Percentiles rank a stretch among this genome's conserved stretches.
Conservation (phyloP, 371 early-diverging fungal species). For the Synchytrium microbalum region DNA sequence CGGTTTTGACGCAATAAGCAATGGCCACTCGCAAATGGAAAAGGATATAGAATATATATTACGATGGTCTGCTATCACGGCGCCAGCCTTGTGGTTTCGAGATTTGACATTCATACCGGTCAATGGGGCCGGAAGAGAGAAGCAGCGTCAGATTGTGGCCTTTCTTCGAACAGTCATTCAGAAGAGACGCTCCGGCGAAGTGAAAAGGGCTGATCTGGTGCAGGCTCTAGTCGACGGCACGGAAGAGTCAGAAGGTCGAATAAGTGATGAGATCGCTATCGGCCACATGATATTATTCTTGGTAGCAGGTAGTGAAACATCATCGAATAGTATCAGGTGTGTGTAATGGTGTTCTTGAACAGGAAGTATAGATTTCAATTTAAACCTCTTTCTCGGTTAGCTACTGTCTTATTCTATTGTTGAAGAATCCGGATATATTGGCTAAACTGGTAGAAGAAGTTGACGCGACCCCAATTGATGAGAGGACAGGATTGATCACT, state of each 20-base stretch:
- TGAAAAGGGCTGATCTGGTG: background rate
- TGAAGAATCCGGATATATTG: background rate
- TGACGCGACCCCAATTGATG: constrained; percentile 25
- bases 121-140: too few species aligned
- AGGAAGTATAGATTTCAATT: too few species aligned
- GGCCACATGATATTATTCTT: background rate
- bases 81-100: background rate
- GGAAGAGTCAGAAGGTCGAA: background rate
- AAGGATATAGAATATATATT: background rate
- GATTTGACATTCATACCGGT: too few species aligned
- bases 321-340: too few species aligned
- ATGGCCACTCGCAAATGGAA: background rate
- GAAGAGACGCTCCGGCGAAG: background rate
- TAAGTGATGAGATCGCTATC: background rate
- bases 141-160: too few species aligned
- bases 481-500: background rate
- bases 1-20: background rate
- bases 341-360: too few species aligned
- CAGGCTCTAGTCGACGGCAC: background rate
- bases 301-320: too few species aligned
- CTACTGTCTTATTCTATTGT: background rate
- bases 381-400: too few species aligned
- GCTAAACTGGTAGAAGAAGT: constrained; percentile 20
- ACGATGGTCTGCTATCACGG: background rate
- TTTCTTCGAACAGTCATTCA: background rate